These are phyloP conservation scores for Sphagnurus paluster DNA, from an alignment of 1,284 basidiomycete genomes.

Conservation along the genomic window DNA sequence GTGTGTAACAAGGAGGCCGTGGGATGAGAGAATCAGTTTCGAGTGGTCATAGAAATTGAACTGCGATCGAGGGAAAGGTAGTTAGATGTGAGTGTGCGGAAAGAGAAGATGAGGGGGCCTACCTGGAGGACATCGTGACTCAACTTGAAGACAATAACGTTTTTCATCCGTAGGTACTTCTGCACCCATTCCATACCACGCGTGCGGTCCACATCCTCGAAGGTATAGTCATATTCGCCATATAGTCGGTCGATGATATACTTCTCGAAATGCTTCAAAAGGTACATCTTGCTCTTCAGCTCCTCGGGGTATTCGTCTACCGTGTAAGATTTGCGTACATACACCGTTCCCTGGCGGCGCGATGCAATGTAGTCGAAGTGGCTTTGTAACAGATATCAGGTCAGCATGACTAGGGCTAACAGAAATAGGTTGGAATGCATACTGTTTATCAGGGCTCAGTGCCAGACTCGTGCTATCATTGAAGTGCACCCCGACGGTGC, in stretches of 20 bases:
- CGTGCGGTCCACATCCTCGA: constrained; percentile 63
- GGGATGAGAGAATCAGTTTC: constrained; percentile 86
- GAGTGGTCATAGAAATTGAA: constrained; percentile 99
- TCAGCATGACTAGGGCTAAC: not conserved
- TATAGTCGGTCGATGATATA: constrained; percentile 91
- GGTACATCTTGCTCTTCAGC: constrained; percentile 84
- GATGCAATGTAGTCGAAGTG: constrained; percentile 85
- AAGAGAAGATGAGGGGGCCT: constrained; percentile 21
- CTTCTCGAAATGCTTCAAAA: constrained; percentile 89
- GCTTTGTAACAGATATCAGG: constrained; percentile 37
- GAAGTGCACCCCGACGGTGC: constrained; percentile 93
- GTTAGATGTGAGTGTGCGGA: not conserved
- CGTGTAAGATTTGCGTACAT: constrained; percentile 67
- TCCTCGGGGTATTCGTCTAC: constrained; percentile 70
- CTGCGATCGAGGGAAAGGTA: constrained; percentile 38
- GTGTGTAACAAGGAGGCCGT: constrained; percentile 80
- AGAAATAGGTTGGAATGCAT: constrained; percentile 27
- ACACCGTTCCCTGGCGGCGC: constrained; percentile 61
- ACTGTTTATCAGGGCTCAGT: constrained; percentile 83
- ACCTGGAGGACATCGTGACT: constrained; percentile 93
- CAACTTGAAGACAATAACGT: constrained; percentile 95
- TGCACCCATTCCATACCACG: constrained; percentile 94
- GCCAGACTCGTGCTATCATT: constrained; percentile 91
- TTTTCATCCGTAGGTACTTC: constrained; percentile 95
- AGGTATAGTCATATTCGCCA: constrained; percentile 81